A percentile compares a stretch with the other conserved stretches of the same genome.
Conservation (phyloP, 2,329 filamentous ascomycete genomes). For the Ophiocordyceps polyrhachis-furcata region DNA sequence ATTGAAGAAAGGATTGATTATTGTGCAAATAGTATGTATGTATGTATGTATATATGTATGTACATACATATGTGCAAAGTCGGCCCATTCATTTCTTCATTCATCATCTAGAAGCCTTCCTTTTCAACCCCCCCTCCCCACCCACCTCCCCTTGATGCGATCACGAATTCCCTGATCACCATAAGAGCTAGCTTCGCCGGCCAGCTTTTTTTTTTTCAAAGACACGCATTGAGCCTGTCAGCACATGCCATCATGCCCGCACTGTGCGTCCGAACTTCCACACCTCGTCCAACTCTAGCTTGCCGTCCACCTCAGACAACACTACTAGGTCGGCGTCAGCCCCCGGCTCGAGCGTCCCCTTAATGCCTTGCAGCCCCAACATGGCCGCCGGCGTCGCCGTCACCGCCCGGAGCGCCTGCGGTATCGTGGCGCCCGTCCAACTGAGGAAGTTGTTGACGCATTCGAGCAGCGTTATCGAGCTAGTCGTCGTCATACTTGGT, state of each 20-base stretch:
- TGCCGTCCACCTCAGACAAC: slow-evolving; percentile 35
- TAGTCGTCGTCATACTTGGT: slow-evolving; percentile 10
- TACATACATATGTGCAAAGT: too few relatives aligned
- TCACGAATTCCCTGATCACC: too few relatives aligned
- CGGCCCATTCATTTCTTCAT: too few relatives aligned
- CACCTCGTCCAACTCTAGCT: slow-evolving; percentile 51
- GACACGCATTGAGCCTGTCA: too few relatives aligned
- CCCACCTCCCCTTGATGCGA: too few relatives aligned
- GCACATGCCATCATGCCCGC: slow-evolving; percentile 6
- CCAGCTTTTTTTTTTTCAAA: too few relatives aligned
- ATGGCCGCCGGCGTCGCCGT: slow-evolving; percentile 62
- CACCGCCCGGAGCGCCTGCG: slow-evolving; percentile 51
- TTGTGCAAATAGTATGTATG: neutral
- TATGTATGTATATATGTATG: neutral
- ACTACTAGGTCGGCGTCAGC: slow-evolving; percentile 54
- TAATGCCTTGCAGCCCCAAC: slow-evolving; percentile 47
- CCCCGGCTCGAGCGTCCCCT: slow-evolving; percentile 45
- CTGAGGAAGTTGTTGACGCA: slow-evolving; percentile 67
- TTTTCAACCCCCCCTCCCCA: too few relatives aligned
- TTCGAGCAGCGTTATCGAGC: slow-evolving; percentile 56
- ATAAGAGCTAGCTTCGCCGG: too few relatives aligned
- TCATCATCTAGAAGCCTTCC: too few relatives aligned
- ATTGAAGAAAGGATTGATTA: too few relatives aligned
- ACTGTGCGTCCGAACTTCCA: slow-evolving; percentile 58
- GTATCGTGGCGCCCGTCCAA: slow-evolving; percentile 51